Evolutionary conservation across 1,284 basidiomycete species (phyloP).

Genomic region (Spongiforma sp.): DNA sequence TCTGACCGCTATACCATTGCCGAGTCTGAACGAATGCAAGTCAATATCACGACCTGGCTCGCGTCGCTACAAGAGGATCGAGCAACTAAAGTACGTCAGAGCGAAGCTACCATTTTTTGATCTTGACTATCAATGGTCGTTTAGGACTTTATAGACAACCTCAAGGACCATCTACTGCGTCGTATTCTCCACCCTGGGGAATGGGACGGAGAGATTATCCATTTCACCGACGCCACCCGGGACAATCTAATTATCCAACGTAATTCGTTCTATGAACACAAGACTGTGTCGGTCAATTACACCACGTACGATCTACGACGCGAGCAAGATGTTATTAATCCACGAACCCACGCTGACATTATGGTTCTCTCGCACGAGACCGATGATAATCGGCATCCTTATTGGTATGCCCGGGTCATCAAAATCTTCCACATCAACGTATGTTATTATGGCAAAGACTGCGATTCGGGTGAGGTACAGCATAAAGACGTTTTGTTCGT

Average conservation of each 20-base stretch:
- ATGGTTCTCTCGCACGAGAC: constrained; percentile 6
- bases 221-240: neutral
- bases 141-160: constrained; percentile 1
- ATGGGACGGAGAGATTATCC: neutral
- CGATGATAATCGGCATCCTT: neutral
- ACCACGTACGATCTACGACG: constrained; percentile 5
- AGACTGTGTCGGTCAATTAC: constrained; percentile 2
- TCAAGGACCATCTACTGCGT: neutral
- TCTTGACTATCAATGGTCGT: neutral
- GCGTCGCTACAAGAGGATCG: neutral
- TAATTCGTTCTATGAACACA: neutral
- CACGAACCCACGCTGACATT: neutral
- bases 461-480: neutral
- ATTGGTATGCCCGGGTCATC: constrained; percentile 4
- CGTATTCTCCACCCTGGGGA: neutral
- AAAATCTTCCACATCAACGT: constrained; percentile 3
- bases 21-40: neutral
- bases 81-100: constrained; percentile 2
- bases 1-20: neutral
- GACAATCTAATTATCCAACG: neutral
- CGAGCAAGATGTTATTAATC: neutral
- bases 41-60: neutral
- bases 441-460: neutral
- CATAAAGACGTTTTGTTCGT: constrained; percentile 1
- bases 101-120: neutral